These are phyloP conservation scores for Eimeria falciformis DNA, from an alignment of 169 alveolate species.

Conservation along the genomic window DNA sequence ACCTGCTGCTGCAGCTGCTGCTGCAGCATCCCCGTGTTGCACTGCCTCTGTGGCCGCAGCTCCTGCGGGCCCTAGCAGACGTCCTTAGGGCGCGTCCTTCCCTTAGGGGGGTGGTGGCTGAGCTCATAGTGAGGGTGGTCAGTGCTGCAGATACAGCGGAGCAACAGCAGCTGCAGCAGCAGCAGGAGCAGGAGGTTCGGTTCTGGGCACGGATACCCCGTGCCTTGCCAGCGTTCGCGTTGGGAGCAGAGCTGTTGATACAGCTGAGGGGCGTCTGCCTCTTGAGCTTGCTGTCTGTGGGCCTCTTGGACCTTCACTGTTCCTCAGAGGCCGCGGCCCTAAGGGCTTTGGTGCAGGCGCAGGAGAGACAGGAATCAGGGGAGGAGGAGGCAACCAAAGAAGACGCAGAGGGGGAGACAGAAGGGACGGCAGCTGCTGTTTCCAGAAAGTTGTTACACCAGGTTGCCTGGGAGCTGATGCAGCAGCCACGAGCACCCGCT, in stretches of 20 bases:
- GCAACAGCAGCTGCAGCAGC: neutral
- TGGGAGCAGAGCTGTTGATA: constrained; percentile 26
- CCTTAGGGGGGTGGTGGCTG: constrained; percentile 36
- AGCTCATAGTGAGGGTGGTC: constrained; percentile 27
- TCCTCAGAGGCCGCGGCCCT: neutral
- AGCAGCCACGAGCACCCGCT: neutral
- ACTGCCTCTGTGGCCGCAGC: constrained; percentile 42
- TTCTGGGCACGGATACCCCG: neutral
- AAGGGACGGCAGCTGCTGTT: neutral
- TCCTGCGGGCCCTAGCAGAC: constrained; percentile 24
- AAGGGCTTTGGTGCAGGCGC: neutral
- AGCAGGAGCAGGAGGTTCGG: constrained; percentile 19
- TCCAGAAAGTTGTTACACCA: neutral
- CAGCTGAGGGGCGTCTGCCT: neutral
- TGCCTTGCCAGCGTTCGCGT: neutral
- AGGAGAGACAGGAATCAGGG: neutral
- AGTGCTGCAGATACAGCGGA: neutral
- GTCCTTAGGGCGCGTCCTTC: constrained; percentile 51
- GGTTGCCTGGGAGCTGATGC: constrained; percentile 4
- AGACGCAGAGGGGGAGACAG: neutral
- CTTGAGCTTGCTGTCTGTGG: neutral
- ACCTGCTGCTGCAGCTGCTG: constrained; percentile 30
- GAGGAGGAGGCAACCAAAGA: neutral
- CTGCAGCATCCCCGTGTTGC: constrained; percentile 42
- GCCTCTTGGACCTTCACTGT: neutral